phyloP scores from a whole-genome alignment of 2,329 filamentous ascomycete species.

The Aspergillus melleus region DNA sequence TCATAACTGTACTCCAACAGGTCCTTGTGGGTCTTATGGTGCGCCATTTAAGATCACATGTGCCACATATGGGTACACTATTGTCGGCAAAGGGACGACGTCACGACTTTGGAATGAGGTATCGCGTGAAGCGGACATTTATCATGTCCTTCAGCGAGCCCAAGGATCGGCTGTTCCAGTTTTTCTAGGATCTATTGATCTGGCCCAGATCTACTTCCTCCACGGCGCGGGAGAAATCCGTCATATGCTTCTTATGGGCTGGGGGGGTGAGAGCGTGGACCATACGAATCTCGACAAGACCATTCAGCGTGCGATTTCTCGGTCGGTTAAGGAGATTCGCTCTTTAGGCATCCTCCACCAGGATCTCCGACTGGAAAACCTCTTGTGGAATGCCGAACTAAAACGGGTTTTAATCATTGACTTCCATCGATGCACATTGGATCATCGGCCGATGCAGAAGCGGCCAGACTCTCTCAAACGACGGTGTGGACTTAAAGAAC shows the following conservation, averaged over 20 bases:
- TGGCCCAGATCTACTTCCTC: conserved; percentile 22
- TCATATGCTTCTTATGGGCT: conserved; percentile 29
- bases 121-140: conserved; percentile 20
- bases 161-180: conserved; percentile 27
- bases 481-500: too few species aligned
- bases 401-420: too few species aligned
- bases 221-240: conserved; percentile 22
- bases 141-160: conserved; percentile 3
- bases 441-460: too few species aligned
- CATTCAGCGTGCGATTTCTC: not conserved
- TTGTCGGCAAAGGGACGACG: conserved; percentile 18
- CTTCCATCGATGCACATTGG: too few species aligned
- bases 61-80: conserved; percentile 19
- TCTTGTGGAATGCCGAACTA: too few species aligned
- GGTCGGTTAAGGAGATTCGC: not conserved
- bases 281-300: not conserved
- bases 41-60: conserved; percentile 30
- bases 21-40: conserved; percentile 22
- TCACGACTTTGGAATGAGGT: not conserved
- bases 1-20: conserved; percentile 27
- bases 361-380: too few species aligned
- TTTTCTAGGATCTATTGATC: conserved; percentile 24
- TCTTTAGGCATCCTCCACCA: too few species aligned
- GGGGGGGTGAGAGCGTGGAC: conserved; percentile 7
- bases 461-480: too few species aligned